Conservation (phyloP, 192 early-diverging fungal species). For the Backusella australiensis region DNA sequence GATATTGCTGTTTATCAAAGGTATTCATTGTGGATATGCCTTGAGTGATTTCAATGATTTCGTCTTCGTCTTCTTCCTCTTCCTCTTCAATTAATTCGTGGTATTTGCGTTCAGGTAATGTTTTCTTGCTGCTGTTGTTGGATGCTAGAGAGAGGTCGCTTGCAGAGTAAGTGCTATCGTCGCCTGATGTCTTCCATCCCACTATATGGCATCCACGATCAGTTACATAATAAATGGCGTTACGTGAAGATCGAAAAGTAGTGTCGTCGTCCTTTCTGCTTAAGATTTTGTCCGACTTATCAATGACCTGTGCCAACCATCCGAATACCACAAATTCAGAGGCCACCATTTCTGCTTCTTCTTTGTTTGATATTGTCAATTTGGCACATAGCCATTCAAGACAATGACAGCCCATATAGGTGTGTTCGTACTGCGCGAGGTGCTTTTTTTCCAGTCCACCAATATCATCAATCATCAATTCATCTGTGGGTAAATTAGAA, state of each 20-base stretch:
- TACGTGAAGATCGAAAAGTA: neutral
- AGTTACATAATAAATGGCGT: constrained; percentile 18
- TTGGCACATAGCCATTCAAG: constrained; percentile 47
- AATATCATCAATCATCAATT: constrained; percentile 19
- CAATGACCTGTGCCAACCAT: constrained; percentile 36
- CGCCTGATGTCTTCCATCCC: constrained; percentile 16
- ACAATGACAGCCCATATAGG: constrained; percentile 8
- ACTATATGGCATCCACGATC: constrained; percentile 4
- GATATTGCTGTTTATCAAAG: neutral
- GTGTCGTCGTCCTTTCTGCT: neutral
- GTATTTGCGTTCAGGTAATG: neutral
- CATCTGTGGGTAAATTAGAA: constrained; percentile 35
- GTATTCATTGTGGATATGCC: neutral
- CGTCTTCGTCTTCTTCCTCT: neutral
- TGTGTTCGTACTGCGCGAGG: neutral
- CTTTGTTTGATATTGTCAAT: constrained; percentile 41
- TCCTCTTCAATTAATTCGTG: neutral
- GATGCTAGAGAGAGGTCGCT: neutral
- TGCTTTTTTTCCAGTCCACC: constrained; percentile 4
- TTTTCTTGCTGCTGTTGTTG: neutral
- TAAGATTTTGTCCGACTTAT: constrained; percentile 17
- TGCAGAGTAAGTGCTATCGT: neutral
- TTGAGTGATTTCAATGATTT: neutral
- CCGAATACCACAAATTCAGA: constrained; percentile 44
- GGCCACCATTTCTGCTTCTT: constrained; percentile 43